These are phyloP conservation scores for Eucalyptus erythrocorys DNA, from an alignment of 345 rosid genomes.

Conservation along the genomic window DNA sequence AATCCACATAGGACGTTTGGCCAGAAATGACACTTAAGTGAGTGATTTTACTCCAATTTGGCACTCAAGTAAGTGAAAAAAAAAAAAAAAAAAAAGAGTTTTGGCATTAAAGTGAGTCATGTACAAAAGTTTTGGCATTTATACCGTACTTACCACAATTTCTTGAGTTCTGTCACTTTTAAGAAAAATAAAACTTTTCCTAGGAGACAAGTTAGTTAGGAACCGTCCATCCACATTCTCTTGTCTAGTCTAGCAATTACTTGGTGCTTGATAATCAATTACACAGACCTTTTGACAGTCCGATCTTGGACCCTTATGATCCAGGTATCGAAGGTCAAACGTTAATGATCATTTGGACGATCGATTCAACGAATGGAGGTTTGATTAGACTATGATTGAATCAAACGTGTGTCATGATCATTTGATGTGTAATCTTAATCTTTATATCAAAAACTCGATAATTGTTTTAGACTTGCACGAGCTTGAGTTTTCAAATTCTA, in stretches of 20 bases:
- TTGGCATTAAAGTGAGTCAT: too few relatives aligned
- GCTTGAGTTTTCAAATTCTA: background rate
- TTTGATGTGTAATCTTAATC: background rate
- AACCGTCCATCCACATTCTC: background rate
- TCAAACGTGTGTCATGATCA: background rate
- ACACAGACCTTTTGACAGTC: background rate
- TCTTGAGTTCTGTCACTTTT: background rate
- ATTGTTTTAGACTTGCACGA: background rate
- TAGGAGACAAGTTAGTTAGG: background rate
- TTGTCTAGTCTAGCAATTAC: background rate
- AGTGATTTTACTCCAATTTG: too few relatives aligned
- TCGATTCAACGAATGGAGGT: background rate
- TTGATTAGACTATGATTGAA: background rate
- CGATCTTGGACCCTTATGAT: background rate
- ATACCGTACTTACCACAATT: background rate
- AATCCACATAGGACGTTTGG: too few relatives aligned
- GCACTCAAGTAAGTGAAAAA: too few relatives aligned
- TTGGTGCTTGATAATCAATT: background rate
- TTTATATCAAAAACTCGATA: background rate
- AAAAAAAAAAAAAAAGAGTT: too few relatives aligned
- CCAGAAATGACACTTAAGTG: too few relatives aligned
- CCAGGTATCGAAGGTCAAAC: rapidly evolving
- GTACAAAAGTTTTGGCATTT: rapidly evolving
- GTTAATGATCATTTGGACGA: background rate
- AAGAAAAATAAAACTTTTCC: background rate